phyloP scores from a whole-genome alignment of 768 basidiomycete species.

The Auriscalpium vulgare region DNA sequence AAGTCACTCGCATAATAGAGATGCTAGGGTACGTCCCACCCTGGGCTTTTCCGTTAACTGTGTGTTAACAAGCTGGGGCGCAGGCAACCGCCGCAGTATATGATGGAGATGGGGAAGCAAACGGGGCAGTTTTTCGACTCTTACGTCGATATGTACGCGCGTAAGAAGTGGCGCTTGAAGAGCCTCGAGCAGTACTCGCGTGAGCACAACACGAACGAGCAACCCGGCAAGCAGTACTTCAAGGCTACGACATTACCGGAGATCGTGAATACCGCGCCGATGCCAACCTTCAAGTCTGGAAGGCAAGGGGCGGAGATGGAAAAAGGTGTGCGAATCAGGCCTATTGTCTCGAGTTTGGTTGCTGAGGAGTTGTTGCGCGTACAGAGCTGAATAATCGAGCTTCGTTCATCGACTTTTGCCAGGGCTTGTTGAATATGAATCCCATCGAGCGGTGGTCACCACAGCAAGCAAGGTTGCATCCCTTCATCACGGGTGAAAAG shows the following conservation, averaged over 20 bases:
- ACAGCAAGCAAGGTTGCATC: slow-evolving; percentile 90
- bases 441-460: slow-evolving; percentile 96
- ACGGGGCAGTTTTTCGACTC: slow-evolving; percentile 88
- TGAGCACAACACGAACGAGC: slow-evolving; percentile 93
- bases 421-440: slow-evolving; percentile 88
- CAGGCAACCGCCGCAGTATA: slow-evolving; percentile 84
- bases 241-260: slow-evolving; percentile 89
- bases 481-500: slow-evolving; percentile 97
- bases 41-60: slow-evolving; percentile 1
- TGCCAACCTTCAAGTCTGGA: slow-evolving; percentile 76
- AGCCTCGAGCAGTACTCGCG: slow-evolving; percentile 90
- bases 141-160: slow-evolving; percentile 62
- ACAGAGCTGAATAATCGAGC: slow-evolving; percentile 89
- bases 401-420: slow-evolving; percentile 96
- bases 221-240: slow-evolving; percentile 99
- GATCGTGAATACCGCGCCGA: slow-evolving; percentile 93
- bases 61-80: not conserved
- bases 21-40: slow-evolving; percentile 84
- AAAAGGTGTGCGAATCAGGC: slow-evolving; percentile 51
- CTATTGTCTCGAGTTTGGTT: not conserved
- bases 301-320: slow-evolving; percentile 70
- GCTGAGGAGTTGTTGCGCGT: not conserved
- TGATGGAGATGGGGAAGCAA: slow-evolving; percentile 96
- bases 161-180: slow-evolving; percentile 85
- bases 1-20: slow-evolving; percentile 92